Evolutionary conservation across 2,329 filamentous ascomycete species (phyloP), one percentile per base, ranked within the genome.

Genomic region (Aspergillus pseudoterreus): DNA sequence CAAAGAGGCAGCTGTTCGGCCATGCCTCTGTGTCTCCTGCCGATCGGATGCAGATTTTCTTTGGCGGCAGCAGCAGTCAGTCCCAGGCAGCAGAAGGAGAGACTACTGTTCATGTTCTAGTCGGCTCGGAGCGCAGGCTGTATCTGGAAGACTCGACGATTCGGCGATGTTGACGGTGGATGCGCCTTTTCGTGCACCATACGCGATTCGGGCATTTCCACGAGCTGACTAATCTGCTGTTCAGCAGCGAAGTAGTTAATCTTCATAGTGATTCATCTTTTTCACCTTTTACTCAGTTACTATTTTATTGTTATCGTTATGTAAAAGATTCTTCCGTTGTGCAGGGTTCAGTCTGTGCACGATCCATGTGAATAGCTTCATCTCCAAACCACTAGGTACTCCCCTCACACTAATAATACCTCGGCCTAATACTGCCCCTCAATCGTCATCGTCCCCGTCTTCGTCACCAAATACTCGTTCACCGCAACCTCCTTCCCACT

Each of bases 401-500:
- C n/a, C n/a, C n/a, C n/a, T n/a, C n/a, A n/a, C n/a, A n/a, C n/a
- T n/a, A n/a, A n/a, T n/a, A n/a, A n/a, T n/a, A n/a, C n/a, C n/a
- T n/a, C n/a, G n/a, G 19, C 19, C 17, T 55, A 61, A 58, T 78
- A 81, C 56, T 82, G 79, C 3, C 73, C 80, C 45, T 81, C 78
- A 45, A 86, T 62, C 0, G 82, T 84, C 57, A 86, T 70, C 0
- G 83, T 86, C 8, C 83, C 83, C 0, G 83, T 86, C 73, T 86
- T 86, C 11, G 80, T 82, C 42, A 85, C 79, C 59, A 83, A 53
- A 59, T 84, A 85, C 64, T 85, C 83, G 42, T 78, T 75, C 17
- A 85, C 77, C 3, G 83, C 83, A 45, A 86, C 82, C 56, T 85
- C 82, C 67, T 84, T 86, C 14, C 84, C 84, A 30, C 77, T 81